These are phyloP conservation scores for Macrolepiota albuminosa DNA, from an alignment of 768 basidiomycete species.

Conservation along the genomic window DNA sequence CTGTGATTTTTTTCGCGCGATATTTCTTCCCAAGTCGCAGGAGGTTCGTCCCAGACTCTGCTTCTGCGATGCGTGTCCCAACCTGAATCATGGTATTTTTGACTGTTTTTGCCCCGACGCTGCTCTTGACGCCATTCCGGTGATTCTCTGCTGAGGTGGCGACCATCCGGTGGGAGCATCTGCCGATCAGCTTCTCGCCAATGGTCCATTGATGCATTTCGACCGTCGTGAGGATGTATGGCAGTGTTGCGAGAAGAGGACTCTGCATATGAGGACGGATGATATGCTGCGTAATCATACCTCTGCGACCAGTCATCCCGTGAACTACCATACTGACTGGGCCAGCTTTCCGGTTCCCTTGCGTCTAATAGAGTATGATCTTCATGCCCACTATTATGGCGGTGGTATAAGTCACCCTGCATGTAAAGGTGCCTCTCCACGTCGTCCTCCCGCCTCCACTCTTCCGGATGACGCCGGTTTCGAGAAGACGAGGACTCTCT, in stretches of 20 bases:
- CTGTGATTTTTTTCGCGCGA: constrained; percentile 24
- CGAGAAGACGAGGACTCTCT: constrained; percentile 52
- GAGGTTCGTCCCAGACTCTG: constrained; percentile 34
- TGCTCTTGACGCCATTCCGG: constrained; percentile 33
- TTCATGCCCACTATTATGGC: constrained; percentile 40
- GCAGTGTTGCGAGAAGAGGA: constrained; percentile 36
- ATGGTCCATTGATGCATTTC: constrained; percentile 33
- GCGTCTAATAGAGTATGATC: constrained; percentile 39
- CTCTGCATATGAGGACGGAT: constrained; percentile 43
- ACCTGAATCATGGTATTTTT: constrained; percentile 42
- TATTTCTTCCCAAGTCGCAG: constrained; percentile 20
- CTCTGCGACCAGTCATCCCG: constrained; percentile 47
- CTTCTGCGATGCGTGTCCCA: constrained; percentile 51
- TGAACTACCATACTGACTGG: constrained; percentile 37
- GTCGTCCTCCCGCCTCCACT: constrained; percentile 45
- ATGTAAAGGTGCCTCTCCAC: constrained; percentile 39
- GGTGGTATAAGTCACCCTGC: constrained; percentile 42
- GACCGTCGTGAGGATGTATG: constrained; percentile 33
- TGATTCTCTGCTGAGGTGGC: constrained; percentile 22
- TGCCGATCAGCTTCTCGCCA: constrained; percentile 39
- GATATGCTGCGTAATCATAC: constrained; percentile 37
- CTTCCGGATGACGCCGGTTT: constrained; percentile 43
- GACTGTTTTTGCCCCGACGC: constrained; percentile 34
- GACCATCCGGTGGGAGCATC: constrained; percentile 14
- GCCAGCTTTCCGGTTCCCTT: constrained; percentile 43